Percentiles rank a stretch among this genome's conserved stretches.
Evolutionary conservation across 2,329 filamentous ascomycete genomes (phyloP).

Genomic region (Pseudocercospora eumusae): DNA sequence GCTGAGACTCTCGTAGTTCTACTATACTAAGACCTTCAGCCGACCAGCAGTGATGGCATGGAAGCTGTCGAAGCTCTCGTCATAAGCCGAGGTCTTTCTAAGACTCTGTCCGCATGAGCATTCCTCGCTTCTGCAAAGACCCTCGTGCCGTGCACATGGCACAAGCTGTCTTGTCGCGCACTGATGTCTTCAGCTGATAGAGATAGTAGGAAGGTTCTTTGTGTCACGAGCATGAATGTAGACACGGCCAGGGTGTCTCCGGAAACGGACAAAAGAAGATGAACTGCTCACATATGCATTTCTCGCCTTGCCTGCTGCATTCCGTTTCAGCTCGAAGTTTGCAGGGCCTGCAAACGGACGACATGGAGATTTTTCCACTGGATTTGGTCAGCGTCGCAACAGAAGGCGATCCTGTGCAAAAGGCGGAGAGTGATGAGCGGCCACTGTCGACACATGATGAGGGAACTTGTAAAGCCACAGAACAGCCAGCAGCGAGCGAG

Average conservation of each 20-base stretch:
- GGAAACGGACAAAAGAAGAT: constrained; percentile 6
- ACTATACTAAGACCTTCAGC: background rate
- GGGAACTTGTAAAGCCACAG: constrained; percentile 6
- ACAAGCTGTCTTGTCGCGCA: constrained; percentile 1
- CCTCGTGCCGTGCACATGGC: constrained; percentile 6
- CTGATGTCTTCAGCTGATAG: constrained; percentile 8
- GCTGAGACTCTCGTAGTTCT: background rate
- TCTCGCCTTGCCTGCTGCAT: background rate
- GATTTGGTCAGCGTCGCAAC: constrained; percentile 33
- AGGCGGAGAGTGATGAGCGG: background rate
- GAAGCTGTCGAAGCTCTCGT: background rate
- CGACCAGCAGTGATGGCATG: background rate
- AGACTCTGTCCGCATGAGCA: background rate
- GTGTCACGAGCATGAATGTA: background rate
- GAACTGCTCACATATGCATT: background rate
- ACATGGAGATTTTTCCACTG: constrained; percentile 19
- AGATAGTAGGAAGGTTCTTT: background rate
- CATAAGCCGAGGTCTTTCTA: background rate
- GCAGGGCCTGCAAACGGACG: constrained; percentile 4
- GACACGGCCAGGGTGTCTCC: background rate
- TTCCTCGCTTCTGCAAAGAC: constrained; percentile 4
- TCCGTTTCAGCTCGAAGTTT: background rate
- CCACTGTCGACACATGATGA: constrained; percentile 11
- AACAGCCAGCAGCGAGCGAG: constrained; percentile 6
- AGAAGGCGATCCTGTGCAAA: background rate